phyloP scores from a whole-genome alignment of 2,329 filamentous ascomycete genomes.

The Pseudogymnoascus sp. region DNA sequence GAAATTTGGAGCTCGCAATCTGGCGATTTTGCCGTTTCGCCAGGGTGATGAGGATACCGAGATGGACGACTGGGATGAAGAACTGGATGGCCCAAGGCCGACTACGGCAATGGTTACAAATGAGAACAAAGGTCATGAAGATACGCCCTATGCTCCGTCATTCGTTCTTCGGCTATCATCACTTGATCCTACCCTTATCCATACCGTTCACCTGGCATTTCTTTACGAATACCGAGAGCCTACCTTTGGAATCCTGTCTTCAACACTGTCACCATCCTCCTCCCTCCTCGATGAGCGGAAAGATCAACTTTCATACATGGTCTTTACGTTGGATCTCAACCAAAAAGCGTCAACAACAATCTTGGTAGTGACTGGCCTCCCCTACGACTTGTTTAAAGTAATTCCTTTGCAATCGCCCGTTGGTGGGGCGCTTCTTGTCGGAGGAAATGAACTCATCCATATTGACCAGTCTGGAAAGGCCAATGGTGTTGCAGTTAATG shows the following conservation, averaged over 20 bases:
- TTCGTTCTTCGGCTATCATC: conserved; percentile 88
- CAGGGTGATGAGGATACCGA: conserved; percentile 79
- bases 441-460: conserved; percentile 85
- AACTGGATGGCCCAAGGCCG: conserved; percentile 61
- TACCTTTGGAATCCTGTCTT: conserved; percentile 89
- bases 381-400: conserved; percentile 77
- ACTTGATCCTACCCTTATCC: conserved; percentile 76
- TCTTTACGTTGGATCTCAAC: conserved; percentile 90
- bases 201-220: conserved; percentile 87
- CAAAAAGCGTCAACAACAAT: conserved; percentile 90
- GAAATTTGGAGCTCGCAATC: conserved; percentile 79
- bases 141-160: conserved; percentile 76
- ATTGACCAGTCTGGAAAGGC: conserved; percentile 92
- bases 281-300: conserved; percentile 67
- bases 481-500: conserved; percentile 86
- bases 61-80: conserved; percentile 85
- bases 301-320: conserved; percentile 82
- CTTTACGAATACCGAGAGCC: conserved; percentile 95
- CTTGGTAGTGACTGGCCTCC: conserved; percentile 74
- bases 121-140: conserved; percentile 24
- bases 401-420: conserved; percentile 77
- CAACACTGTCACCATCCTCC: conserved; percentile 62
- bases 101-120: conserved; percentile 30
- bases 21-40: conserved; percentile 90
- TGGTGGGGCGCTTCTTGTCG: conserved; percentile 79